Evolutionary conservation across 495 filamentous ascomycete genomes (phyloP), one percentile per base, ranked within the genome.

Genomic region (Astrothelium subdiscretum): DNA sequence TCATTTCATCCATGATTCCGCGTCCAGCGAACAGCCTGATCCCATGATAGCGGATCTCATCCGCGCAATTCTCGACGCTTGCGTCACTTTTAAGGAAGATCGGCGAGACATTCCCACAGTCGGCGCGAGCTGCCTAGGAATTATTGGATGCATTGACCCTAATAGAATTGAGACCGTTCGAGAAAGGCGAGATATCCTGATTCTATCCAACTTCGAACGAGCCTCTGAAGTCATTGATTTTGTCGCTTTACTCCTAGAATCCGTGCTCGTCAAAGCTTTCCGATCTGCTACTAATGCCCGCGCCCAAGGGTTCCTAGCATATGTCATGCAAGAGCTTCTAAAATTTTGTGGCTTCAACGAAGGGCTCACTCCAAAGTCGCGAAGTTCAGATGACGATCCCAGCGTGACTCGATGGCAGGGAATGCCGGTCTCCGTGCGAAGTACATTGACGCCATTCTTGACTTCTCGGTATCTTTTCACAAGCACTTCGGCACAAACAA

Each of bases 261-360:
- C 94, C 69, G 86, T 95, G 1, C 77, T 97, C 26, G 90, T 97
- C 58, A 89, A 91, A 66, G 86, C 91, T 13, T 99, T 99, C 70
- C 76, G 92, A 35, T 92, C 91, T 2, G 86, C 88, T 11, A 91
- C 84, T 1, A 94, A 96, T 68, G 87, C 91, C 0, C 85, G 85
- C 68, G 81, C 89, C 20, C 92, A 96, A 70, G 90, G 90, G 0
- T 97, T 95, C 70, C 78, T 99, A 18, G 89, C 91, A 15, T 97
- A 85, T 70, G 88, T 86, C 2, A 96, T 97, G 86, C 94, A 99
- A 73, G 87, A 94, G 67, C 79, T 99, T 10, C 81, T 97, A 10
- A 86, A 84, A 60, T 83, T 85, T 63, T 86, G 86, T 68, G 83
- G 85, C 31, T 82, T 96, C 62, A 62, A 63, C 32, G 54, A 61